Evolutionary conservation across 371 early-diverging fungal species (phyloP).

Genomic region (Circinella minor): DNA sequence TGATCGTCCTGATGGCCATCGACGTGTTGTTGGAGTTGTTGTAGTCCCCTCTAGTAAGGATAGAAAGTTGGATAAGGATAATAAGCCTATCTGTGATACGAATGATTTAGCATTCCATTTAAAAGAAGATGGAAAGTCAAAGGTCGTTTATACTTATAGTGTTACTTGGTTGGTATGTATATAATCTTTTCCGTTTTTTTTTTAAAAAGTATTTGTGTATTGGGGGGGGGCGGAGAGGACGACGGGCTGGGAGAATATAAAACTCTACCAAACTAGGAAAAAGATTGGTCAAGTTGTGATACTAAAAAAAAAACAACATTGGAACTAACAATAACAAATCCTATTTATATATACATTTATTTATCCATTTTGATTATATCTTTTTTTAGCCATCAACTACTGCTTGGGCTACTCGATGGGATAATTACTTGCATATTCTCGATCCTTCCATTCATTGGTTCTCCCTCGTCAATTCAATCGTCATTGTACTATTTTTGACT

Average conservation of each 20-base stretch:
- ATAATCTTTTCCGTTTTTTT: too few species aligned
- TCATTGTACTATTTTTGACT: conserved; percentile 86
- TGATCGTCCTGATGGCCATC: conserved; percentile 47
- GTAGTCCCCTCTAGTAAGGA: conserved; percentile 67
- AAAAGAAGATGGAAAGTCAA: conserved; percentile 41
- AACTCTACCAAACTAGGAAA: too few species aligned
- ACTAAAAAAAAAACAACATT: too few species aligned
- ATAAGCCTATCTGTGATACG: conserved; percentile 42
- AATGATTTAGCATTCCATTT: conserved; percentile 51
- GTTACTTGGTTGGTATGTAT: conserved; percentile 79
- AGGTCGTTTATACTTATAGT: conserved; percentile 83
- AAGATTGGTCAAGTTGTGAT: too few species aligned
- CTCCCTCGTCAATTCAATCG: conserved; percentile 88
- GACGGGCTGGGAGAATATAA: too few species aligned
- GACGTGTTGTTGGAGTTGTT: conserved; percentile 85
- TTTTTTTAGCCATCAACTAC: conserved; percentile 53
- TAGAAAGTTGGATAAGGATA: conserved; percentile 44
- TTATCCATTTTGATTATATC: too few species aligned
- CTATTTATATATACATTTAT: background rate
- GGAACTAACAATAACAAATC: background rate
- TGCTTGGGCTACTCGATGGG: conserved; percentile 96
- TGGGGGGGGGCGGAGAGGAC: too few species aligned
- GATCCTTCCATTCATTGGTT: conserved; percentile 88
- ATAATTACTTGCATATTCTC: conserved; percentile 80
- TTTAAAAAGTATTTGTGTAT: too few species aligned